Percentiles rank a stretch among this genome's conserved stretches.
Conservation (phyloP, 805 yeast genomes). For the Wickerhamiella azyma region DNA sequence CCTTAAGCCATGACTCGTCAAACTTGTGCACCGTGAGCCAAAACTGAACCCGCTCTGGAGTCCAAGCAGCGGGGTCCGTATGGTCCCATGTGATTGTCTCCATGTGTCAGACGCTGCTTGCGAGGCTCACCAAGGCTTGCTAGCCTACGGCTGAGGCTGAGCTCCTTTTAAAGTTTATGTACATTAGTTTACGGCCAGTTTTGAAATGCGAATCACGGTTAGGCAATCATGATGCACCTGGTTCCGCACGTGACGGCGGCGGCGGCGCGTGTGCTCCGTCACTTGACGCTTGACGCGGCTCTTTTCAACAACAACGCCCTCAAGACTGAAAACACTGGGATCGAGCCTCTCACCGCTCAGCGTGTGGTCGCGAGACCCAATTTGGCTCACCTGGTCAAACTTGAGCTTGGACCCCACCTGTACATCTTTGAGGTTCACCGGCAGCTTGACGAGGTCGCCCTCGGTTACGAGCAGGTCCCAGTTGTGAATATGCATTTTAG, state of each 20-base stretch:
- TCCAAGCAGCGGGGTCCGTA: slow-evolving; percentile 40
- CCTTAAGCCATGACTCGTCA: slow-evolving; percentile 58
- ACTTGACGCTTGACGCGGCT: slow-evolving; percentile 55
- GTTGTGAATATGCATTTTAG: slow-evolving; percentile 66
- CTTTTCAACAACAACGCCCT: slow-evolving; percentile 75
- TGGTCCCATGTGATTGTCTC: slow-evolving; percentile 7
- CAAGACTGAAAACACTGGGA: slow-evolving; percentile 41
- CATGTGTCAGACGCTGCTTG: neutral
- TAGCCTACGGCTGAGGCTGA: too few relatives aligned
- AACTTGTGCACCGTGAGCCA: slow-evolving; percentile 65
- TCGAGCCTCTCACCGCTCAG: slow-evolving; percentile 40
- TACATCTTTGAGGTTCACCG: slow-evolving; percentile 62
- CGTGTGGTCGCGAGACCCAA: slow-evolving; percentile 79
- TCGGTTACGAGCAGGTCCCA: slow-evolving; percentile 79
- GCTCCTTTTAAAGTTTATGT: neutral
- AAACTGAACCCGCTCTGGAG: slow-evolving; percentile 43
- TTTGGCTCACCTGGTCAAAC: slow-evolving; percentile 59
- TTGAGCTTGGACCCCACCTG: slow-evolving; percentile 71
- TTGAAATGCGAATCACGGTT: slow-evolving; percentile 66
- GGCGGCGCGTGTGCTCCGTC: slow-evolving; percentile 62
- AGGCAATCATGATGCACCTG: slow-evolving; percentile 53
- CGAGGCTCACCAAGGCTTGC: neutral
- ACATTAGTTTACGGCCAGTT: slow-evolving; percentile 40
- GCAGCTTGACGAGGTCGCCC: slow-evolving; percentile 75
- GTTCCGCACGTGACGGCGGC: slow-evolving; percentile 63